phyloP scores from a whole-genome alignment of 768 basidiomycete species.

The Chalciporus sphaerocephalus region DNA sequence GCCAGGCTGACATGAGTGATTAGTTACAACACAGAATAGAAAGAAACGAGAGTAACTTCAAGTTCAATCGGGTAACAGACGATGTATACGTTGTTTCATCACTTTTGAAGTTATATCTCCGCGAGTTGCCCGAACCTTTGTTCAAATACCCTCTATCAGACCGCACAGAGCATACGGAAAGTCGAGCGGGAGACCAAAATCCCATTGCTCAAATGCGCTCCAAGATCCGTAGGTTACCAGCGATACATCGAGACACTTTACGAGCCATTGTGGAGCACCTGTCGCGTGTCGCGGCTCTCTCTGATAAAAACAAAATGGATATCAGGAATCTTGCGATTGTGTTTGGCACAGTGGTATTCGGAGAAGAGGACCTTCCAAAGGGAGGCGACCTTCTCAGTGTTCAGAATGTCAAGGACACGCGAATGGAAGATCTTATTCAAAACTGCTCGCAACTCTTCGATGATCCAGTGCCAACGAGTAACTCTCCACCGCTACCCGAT shows the following conservation, averaged over 20 bases:
- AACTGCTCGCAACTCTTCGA: constrained; percentile 62
- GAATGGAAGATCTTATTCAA: constrained; percentile 85
- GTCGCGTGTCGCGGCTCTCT: constrained; percentile 58
- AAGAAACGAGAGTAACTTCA: constrained; percentile 70
- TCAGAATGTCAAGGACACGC: constrained; percentile 66
- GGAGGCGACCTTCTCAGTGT: constrained; percentile 71
- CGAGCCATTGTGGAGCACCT: constrained; percentile 81
- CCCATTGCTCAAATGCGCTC: constrained; percentile 76
- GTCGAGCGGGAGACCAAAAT: constrained; percentile 62
- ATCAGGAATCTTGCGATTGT: constrained; percentile 88
- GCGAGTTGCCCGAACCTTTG: constrained; percentile 85
- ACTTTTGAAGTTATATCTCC: constrained; percentile 81
- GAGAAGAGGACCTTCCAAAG: constrained; percentile 85
- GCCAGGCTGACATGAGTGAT: constrained; percentile 4
- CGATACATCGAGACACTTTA: constrained; percentile 81
- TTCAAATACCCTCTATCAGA: constrained; percentile 80
- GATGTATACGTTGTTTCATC: constrained; percentile 84
- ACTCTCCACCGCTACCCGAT: constrained; percentile 69
- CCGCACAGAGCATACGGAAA: constrained; percentile 75
- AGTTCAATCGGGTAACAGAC: constrained; percentile 64
- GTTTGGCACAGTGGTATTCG: constrained; percentile 85
- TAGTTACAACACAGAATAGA: constrained; percentile 87
- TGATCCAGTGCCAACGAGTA: constrained; percentile 43
- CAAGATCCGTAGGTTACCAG: constrained; percentile 78
- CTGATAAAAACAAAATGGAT: constrained; percentile 90